phyloP scores from a whole-genome alignment of 2,329 filamentous ascomycete species.

The Acrodontium crateriforme region DNA sequence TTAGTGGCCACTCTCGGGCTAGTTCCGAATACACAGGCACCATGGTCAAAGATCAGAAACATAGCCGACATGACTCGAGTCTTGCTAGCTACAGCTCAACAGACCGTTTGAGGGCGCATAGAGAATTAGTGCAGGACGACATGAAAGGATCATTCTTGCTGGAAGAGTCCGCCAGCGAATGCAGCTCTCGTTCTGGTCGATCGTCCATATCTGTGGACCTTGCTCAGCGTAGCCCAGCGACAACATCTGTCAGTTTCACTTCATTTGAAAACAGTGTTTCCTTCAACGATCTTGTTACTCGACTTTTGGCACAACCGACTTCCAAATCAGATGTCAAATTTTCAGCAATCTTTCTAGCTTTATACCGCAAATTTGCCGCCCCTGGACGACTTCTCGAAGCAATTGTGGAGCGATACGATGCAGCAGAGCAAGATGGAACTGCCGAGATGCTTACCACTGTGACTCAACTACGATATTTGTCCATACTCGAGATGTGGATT shows the following conservation, averaged over 20 bases:
- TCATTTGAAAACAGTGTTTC: constrained; percentile 42
- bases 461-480: constrained; percentile 69
- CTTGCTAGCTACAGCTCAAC: constrained; percentile 14
- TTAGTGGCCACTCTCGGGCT: constrained; percentile 31
- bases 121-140: constrained; percentile 31
- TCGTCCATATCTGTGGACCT: constrained; percentile 52
- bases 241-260: constrained; percentile 9
- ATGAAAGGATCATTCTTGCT: constrained; percentile 44
- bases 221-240: constrained; percentile 7
- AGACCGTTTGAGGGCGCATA: constrained; percentile 19
- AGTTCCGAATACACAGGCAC: constrained; percentile 32
- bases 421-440: constrained; percentile 50
- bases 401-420: constrained; percentile 64
- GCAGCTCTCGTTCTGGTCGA: constrained; percentile 49
- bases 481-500: constrained; percentile 79
- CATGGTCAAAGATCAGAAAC: constrained; percentile 13
- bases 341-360: constrained; percentile 71
- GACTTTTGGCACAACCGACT: constrained; percentile 68
- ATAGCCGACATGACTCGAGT: constrained; percentile 21
- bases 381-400: constrained; percentile 65
- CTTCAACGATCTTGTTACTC: constrained; percentile 53
- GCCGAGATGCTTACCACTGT: constrained; percentile 64
- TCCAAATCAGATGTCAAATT: constrained; percentile 86
- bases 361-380: constrained; percentile 87
- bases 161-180: constrained; percentile 51